These are phyloP conservation scores for Calonectria hawksworthii DNA, from an alignment of 2,329 filamentous ascomycete species.

Conservation along the genomic window DNA sequence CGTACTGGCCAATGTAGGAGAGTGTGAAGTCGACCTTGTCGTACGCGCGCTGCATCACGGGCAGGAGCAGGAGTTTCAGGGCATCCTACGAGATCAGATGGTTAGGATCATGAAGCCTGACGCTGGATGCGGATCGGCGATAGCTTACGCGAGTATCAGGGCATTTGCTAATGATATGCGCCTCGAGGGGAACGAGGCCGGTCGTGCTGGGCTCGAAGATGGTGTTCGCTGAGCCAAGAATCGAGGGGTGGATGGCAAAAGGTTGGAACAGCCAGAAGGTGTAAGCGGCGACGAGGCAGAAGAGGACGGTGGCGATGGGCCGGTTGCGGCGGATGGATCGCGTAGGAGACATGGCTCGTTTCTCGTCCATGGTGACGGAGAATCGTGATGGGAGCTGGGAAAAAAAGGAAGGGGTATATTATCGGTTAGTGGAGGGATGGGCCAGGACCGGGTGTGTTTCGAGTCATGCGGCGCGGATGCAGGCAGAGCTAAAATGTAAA, in stretches of 20 bases:
- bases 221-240: constrained; percentile 15
- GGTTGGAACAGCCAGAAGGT: constrained; percentile 47
- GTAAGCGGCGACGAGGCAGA: constrained; percentile 44
- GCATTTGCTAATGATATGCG: constrained; percentile 98
- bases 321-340: constrained; percentile 43
- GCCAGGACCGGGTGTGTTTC: constrained; percentile 9
- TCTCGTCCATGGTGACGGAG: constrained; percentile 51
- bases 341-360: constrained; percentile 43
- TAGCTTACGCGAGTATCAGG: constrained; percentile 80
- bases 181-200: constrained; percentile 81
- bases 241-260: constrained; percentile 28
- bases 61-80: constrained; percentile 83
- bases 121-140: background rate
- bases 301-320: constrained; percentile 38
- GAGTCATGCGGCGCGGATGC: constrained; percentile 7
- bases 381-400: constrained; percentile 1
- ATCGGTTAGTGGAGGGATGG: background rate
- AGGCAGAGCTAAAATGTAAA: background rate
- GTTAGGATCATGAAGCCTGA: constrained; percentile 23
- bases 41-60: constrained; percentile 84
- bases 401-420: constrained; percentile 23
- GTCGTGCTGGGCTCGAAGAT: constrained; percentile 22
- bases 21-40: constrained; percentile 92
- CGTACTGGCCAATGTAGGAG: constrained; percentile 88
- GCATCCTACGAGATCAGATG: constrained; percentile 71